phyloP scores from a whole-genome alignment of 495 filamentous ascomycete species.

The Pyrenula massariospora region DNA sequence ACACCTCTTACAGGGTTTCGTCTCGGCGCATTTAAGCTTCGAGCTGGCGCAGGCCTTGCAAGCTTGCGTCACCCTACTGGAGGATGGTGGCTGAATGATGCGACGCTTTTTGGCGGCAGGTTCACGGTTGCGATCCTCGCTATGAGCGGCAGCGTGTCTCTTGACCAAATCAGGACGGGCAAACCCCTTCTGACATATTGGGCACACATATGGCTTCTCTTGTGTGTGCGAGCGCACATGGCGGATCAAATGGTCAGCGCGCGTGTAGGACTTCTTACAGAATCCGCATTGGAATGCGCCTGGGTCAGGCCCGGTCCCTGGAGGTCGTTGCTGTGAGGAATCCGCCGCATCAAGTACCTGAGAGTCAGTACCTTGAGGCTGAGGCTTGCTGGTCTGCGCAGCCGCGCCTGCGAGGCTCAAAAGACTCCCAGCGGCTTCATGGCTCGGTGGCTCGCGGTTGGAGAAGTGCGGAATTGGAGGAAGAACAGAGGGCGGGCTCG shows the following conservation, averaged over 20 bases:
- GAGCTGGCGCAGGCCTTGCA: conserved; percentile 40
- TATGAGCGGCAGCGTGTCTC: conserved; percentile 40
- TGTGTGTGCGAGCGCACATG: conserved; percentile 47
- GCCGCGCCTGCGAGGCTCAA: background rate
- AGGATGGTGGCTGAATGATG: background rate
- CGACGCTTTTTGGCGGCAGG: conserved; percentile 34
- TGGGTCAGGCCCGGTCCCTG: too few relatives aligned
- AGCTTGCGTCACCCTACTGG: conserved; percentile 31
- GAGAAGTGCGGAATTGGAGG: background rate
- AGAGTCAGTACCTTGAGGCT: background rate
- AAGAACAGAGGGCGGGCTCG: background rate
- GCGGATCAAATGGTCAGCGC: conserved; percentile 44
- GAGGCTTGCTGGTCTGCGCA: background rate
- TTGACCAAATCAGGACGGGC: conserved; percentile 42
- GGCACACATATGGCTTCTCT: conserved; percentile 36
- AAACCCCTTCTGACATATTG: conserved; percentile 42
- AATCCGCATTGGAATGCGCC: conserved; percentile 38
- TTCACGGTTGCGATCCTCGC: conserved; percentile 26
- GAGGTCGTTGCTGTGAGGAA: background rate
- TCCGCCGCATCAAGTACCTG: background rate
- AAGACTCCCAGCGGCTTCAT: background rate
- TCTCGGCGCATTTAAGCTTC: conserved; percentile 43
- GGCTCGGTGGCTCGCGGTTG: background rate
- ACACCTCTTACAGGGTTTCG: conserved; percentile 35
- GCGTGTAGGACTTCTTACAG: conserved; percentile 39